Conservation (phyloP, 2,329 filamentous ascomycete species). For the Nemania diffusa region DNA sequence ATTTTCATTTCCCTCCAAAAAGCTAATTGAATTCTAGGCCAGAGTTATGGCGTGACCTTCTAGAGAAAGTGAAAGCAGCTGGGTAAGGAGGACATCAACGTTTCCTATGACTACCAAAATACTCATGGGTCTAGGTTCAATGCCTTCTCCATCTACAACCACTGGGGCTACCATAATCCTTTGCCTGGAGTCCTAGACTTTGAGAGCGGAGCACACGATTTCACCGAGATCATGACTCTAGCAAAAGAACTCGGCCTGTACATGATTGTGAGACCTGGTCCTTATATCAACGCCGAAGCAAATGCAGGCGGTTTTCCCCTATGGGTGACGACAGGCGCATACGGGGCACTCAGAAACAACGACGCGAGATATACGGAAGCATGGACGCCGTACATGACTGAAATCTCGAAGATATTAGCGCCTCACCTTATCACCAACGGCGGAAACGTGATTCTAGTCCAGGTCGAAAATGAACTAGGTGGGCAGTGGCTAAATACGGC, state of each 20-base stretch:
- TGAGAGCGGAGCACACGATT: constrained; percentile 62
- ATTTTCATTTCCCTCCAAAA: not conserved
- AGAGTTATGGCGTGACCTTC: constrained; percentile 55
- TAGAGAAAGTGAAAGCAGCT: constrained; percentile 56
- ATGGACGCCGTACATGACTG: constrained; percentile 64
- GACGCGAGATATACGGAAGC: constrained; percentile 63
- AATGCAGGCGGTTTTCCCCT: constrained; percentile 71
- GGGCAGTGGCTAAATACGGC: constrained; percentile 56
- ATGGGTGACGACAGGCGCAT: constrained; percentile 70
- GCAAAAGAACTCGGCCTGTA: constrained; percentile 66
- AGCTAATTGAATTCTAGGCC: constrained; percentile 38
- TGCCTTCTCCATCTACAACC: constrained; percentile 56
- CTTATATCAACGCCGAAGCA: constrained; percentile 72
- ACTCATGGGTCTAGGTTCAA: constrained; percentile 51
- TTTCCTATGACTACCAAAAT: not conserved
- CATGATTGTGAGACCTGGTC: constrained; percentile 66
- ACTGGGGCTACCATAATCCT: constrained; percentile 56
- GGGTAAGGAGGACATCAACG: constrained; percentile 46
- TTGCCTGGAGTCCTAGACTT: constrained; percentile 57
- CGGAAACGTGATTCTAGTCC: constrained; percentile 65
- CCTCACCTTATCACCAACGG: constrained; percentile 67
- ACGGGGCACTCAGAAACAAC: constrained; percentile 63
- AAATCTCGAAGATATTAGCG: constrained; percentile 61
- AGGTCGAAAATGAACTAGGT: constrained; percentile 67
- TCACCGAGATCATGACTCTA: constrained; percentile 62